phyloP scores from a whole-genome alignment of 1,139 yeast species.

The Saccharomyces hybrid region DNA sequence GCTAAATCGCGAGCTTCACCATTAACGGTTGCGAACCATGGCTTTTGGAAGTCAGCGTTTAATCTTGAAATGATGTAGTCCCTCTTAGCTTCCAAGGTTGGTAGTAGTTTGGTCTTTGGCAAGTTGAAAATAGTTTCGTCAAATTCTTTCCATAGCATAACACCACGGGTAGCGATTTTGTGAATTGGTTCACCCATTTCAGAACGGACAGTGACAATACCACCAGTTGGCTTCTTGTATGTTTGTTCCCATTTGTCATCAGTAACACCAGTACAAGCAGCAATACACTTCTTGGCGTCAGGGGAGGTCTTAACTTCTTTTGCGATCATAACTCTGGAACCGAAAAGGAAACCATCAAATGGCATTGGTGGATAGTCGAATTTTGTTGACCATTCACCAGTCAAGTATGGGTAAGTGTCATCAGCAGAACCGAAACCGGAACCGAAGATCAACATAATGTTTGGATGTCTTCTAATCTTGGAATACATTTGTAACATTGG shows the following conservation, averaged over 20 bases:
- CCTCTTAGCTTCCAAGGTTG: slow-evolving; percentile 73
- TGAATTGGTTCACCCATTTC: slow-evolving; percentile 99
- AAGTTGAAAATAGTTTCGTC: slow-evolving; percentile 87
- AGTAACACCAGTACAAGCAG: slow-evolving; percentile 80
- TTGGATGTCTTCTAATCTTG: slow-evolving; percentile 84
- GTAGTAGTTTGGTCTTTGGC: slow-evolving; percentile 84
- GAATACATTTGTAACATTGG: slow-evolving; percentile 94
- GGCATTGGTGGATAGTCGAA: slow-evolving; percentile 98
- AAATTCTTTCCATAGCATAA: slow-evolving; percentile 90
- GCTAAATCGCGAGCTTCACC: slow-evolving; percentile 84
- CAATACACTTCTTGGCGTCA: slow-evolving; percentile 89
- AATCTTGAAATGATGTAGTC: slow-evolving; percentile 77
- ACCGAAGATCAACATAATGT: slow-evolving; percentile 89
- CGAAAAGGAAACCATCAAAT: slow-evolving; percentile 92
- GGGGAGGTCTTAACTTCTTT: slow-evolving; percentile 92
- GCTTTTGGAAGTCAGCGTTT: slow-evolving; percentile 94
- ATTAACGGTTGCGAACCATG: slow-evolving; percentile 69
- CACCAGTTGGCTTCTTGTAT: slow-evolving; percentile 93
- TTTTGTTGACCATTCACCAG: slow-evolving; percentile 87
- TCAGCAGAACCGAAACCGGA: slow-evolving; percentile 97
- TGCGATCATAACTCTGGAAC: slow-evolving; percentile 96
- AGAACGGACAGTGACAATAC: slow-evolving; percentile 88
- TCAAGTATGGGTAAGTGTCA: slow-evolving; percentile 93
- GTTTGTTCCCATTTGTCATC: slow-evolving; percentile 90
- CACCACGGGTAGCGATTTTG: slow-evolving; percentile 97